Conservation (phyloP, 495 filamentous ascomycete species). For the Xylaria intraflava region DNA sequence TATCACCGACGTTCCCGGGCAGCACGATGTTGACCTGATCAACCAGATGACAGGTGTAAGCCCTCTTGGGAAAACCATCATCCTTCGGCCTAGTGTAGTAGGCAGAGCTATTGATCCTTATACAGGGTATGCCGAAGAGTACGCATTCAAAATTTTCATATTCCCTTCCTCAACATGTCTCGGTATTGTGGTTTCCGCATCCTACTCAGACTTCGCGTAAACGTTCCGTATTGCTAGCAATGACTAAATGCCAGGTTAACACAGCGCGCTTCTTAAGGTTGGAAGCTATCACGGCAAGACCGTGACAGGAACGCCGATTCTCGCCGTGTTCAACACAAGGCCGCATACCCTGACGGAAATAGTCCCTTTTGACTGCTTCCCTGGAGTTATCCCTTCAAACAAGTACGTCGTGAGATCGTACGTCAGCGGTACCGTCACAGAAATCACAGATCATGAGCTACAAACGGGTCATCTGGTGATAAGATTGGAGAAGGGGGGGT, state of each 20-base stretch:
- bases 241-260: neutral
- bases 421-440: slow-evolving; percentile 56
- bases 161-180: neutral
- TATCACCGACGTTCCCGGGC: slow-evolving; percentile 81
- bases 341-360: slow-evolving; percentile 53
- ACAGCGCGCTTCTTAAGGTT: slow-evolving; percentile 59
- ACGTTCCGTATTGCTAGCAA: neutral
- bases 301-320: slow-evolving; percentile 61
- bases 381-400: slow-evolving; percentile 49
- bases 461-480: slow-evolving; percentile 47
- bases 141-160: neutral
- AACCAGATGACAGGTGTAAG: slow-evolving; percentile 67
- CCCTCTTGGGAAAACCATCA: slow-evolving; percentile 60
- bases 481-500: slow-evolving; percentile 55
- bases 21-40: slow-evolving; percentile 69
- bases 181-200: neutral
- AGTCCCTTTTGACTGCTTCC: slow-evolving; percentile 62
- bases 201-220: neutral
- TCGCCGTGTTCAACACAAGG: slow-evolving; percentile 80
- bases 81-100: slow-evolving; percentile 65
- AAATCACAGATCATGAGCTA: slow-evolving; percentile 35
- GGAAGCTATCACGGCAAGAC: slow-evolving; percentile 62
- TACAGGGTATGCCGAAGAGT: slow-evolving; percentile 60
- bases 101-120: slow-evolving; percentile 69
- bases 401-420: slow-evolving; percentile 70